phyloP scores from a whole-genome alignment of 345 rosid species.

The Noccaea caerulescens region DNA sequence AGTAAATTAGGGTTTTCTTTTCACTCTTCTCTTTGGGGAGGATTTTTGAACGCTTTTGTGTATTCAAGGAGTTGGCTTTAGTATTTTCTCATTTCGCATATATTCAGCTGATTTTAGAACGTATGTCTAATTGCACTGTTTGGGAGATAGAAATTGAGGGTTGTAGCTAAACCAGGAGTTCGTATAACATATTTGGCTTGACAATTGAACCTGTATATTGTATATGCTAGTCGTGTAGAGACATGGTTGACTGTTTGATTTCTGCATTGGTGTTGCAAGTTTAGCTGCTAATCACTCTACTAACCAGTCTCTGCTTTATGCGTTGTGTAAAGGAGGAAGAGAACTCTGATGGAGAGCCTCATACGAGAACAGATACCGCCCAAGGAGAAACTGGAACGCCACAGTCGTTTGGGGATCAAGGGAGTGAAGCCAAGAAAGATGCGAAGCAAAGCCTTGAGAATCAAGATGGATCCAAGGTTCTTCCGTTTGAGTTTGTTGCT shows the following conservation, averaged over 20 bases:
- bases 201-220: background rate
- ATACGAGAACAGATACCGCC: conserved; percentile 42
- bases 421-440: conserved; percentile 52
- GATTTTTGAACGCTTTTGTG: background rate
- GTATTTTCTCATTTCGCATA: background rate
- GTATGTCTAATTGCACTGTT: background rate
- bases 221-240: background rate
- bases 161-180: conserved; percentile 12
- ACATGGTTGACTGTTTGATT: background rate
- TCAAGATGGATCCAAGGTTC: conserved; percentile 56
- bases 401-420: conserved; percentile 42
- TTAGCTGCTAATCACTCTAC: conserved; percentile 3
- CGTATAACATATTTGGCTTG: background rate
- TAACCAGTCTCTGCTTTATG: conserved; percentile 15
- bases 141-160: conserved; percentile 1
- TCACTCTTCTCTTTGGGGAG: background rate
- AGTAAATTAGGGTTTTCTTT: conserved; percentile 13
- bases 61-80: background rate
- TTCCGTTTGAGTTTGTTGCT: conserved; percentile 75
- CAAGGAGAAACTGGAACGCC: conserved; percentile 42
- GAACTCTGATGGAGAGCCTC: conserved; percentile 51
- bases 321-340: conserved; percentile 55
- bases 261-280: conserved; percentile 1
- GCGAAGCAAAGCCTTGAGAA: conserved; percentile 67
- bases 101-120: background rate